These are phyloP conservation scores for Neurospora pannonica DNA, from an alignment of 495 filamentous ascomycete species.

Conservation along the genomic window DNA sequence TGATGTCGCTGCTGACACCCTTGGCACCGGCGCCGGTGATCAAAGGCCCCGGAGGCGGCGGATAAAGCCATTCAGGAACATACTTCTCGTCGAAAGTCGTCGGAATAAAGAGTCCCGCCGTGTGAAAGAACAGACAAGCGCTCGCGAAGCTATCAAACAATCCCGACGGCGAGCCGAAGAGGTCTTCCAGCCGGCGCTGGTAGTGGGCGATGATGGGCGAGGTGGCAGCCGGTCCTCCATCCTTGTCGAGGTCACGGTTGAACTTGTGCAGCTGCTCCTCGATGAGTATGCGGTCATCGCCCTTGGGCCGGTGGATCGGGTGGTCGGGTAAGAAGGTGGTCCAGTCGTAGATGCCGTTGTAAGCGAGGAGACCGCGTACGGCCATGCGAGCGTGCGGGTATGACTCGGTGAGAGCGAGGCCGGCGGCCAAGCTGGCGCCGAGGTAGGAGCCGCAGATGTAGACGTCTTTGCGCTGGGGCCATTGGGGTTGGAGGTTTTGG, in stretches of 20 bases:
- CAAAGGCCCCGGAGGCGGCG: background rate
- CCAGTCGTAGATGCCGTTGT: conserved; percentile 48
- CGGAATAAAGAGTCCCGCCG: conserved; percentile 29
- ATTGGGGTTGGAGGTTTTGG: conserved; percentile 21
- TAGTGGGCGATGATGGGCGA: background rate
- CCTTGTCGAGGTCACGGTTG: background rate
- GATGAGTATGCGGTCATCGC: background rate
- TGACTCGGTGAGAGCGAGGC: conserved; percentile 40
- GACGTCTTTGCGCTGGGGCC: conserved; percentile 22
- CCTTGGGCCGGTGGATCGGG: conserved; percentile 19
- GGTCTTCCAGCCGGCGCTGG: background rate
- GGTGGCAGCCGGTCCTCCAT: background rate
- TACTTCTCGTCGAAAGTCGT: conserved; percentile 19
- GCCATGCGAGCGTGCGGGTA: conserved; percentile 23
- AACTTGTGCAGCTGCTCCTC: background rate
- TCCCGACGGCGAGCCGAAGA: conserved; percentile 32
- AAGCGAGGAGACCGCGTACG: conserved; percentile 35
- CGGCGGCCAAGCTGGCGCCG: conserved; percentile 38
- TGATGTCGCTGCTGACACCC: conserved; percentile 1
- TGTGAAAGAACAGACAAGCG: conserved; percentile 44
- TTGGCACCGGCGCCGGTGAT: background rate
- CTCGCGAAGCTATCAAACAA: conserved; percentile 47
- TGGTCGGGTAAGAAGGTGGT: conserved; percentile 39
- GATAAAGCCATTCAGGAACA: background rate
- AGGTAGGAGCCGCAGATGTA: conserved; percentile 43